Evolutionary conservation across 768 basidiomycete species (phyloP).

Genomic region (Omphalotus guepiniiformis): DNA sequence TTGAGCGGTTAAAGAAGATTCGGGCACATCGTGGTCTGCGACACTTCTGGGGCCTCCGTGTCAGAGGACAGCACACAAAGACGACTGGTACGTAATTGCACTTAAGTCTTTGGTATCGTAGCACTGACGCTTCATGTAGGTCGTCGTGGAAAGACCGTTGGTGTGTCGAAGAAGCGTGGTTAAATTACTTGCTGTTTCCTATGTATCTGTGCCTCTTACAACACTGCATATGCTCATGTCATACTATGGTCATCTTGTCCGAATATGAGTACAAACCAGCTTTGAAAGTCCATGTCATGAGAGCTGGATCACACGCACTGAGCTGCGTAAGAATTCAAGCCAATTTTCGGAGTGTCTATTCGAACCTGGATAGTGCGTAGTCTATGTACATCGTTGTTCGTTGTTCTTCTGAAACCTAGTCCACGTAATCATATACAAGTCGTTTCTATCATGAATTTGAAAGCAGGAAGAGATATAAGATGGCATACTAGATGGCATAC

Average conservation of each 20-base stretch:
- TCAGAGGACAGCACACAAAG: conserved; percentile 99
- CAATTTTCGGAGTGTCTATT: no score
- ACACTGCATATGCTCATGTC: conserved; percentile 3
- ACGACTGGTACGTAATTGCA: conserved; percentile 72
- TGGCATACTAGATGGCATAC: no score
- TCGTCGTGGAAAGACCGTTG: conserved; percentile 93
- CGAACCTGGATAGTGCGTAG: no score
- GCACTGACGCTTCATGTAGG: conserved; percentile 38
- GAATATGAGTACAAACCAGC: no score
- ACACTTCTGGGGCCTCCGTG: conserved; percentile 93
- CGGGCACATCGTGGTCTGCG: conserved; percentile 91
- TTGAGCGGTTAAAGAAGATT: conserved; percentile 99
- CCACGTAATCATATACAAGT: no score
- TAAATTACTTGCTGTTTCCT: conserved; percentile 20
- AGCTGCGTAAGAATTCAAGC: no score
- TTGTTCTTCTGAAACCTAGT: no score
- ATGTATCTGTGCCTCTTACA: conserved; percentile 4
- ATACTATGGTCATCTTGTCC: background rate
- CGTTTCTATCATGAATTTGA: no score
- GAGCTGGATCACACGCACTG: no score
- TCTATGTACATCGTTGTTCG: no score
- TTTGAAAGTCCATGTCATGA: no score
- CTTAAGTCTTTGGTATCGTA: background rate
- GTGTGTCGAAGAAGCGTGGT: conserved; percentile 89
- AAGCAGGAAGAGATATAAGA: no score